Conservation (phyloP, 306 rosid species). For the Fragaria iinumae region DNA sequence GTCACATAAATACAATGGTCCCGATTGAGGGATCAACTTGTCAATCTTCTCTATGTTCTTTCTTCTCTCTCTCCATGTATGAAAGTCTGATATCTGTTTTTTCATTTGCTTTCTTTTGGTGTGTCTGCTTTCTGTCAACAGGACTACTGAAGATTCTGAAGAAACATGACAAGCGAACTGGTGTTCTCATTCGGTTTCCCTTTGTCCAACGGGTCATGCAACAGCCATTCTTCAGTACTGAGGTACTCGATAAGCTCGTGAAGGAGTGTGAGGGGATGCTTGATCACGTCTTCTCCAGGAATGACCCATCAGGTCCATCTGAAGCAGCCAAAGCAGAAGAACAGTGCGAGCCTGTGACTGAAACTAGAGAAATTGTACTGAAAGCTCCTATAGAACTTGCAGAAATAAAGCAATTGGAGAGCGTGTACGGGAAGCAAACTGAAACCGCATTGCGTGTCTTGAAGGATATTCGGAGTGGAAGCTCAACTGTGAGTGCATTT, state of each 20-base stretch:
- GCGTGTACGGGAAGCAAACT: conserved; percentile 54
- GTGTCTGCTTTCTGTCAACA: conserved; percentile 15
- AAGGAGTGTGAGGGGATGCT: conserved; percentile 74
- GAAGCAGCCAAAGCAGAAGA: conserved; percentile 35
- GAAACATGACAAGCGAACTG: conserved; percentile 85
- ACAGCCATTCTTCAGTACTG: conserved; percentile 81
- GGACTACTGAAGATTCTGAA: conserved; percentile 84
- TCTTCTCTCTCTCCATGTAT: background rate
- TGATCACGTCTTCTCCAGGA: conserved; percentile 54
- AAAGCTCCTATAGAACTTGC: conserved; percentile 60
- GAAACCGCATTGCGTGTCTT: conserved; percentile 58
- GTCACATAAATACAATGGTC: background rate
- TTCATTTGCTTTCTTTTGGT: background rate
- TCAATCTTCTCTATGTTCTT: background rate
- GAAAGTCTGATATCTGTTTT: background rate
- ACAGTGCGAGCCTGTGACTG: conserved; percentile 23
- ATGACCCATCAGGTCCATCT: conserved; percentile 31
- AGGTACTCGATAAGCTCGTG: conserved; percentile 65
- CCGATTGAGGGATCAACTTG: background rate
- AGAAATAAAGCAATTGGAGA: conserved; percentile 73
- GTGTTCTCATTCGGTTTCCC: conserved; percentile 65
- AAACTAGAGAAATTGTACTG: conserved; percentile 28
- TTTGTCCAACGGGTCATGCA: conserved; percentile 72
- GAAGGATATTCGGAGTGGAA: conserved; percentile 71
- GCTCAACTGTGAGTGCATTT: conserved; percentile 65